Base-by-base conservation (phyloP, 345 rosid species). In the Eucalyptus marginata region DNA sequence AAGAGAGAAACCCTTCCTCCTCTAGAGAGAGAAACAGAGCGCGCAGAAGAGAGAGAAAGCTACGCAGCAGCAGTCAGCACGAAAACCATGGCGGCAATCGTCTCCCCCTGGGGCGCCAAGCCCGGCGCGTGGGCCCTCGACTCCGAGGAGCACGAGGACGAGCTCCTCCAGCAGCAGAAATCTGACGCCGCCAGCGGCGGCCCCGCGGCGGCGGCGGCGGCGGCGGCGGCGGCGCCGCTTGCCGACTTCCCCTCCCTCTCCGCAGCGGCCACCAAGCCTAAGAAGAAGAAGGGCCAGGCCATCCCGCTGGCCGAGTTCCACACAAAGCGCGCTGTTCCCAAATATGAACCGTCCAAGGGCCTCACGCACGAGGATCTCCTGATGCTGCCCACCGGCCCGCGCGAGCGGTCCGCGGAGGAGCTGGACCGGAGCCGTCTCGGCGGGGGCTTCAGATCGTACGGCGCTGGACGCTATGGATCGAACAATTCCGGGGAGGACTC, bases 91-190 rank as follows among this genome's bases (percentile, higher is more conserved):
- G 97, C 99, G 94, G 98, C 99, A 43, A 93, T 95, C 2, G 95
- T 93, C 33, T 94, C 99, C 93, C 95, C 95, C 7, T 98, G 99
- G 99, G 92, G 93, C 20, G 96, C 94, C 27, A 98, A 98, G 92
- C 97, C 99, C 29, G 99, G 99, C 49, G 94, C 98, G 16, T 98
- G 99, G 99, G 99, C 99, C 59, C 93, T 95, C 10, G 99, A 96
- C 86, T 95, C 99, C 52, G 99, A 98, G 79, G 96, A 95, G 85
- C 92, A 95, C 88, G 99, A 96, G 86, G 96, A 92, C 3, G 97
- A 97, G 52, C 95, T 94, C 90, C 93, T 91, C 86, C 93, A 93
- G 58, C 93, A 95, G 52, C 87, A 88, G 83, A 88, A 90, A 71
- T 46, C 93, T 22, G 91, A 87, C 49, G 86, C 88, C 54, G 13